A percentile compares a stretch with the other conserved stretches of the same genome.
Evolutionary conservation across 2,329 filamentous ascomycete species (phyloP).

Genomic region (Cladosporium sp.): DNA sequence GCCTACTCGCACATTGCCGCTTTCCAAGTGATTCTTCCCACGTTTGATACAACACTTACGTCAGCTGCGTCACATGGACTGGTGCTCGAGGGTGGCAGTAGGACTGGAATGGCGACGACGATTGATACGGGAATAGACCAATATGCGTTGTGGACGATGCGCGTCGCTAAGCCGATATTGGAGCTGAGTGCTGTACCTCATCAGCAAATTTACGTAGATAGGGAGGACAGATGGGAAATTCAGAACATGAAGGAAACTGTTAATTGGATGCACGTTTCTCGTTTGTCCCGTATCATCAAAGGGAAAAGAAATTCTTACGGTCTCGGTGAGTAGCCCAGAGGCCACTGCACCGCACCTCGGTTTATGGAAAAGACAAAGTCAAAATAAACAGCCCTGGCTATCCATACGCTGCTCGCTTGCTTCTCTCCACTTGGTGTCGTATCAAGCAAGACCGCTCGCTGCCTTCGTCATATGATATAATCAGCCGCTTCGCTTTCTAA

Average conservation of each 20-base stretch:
- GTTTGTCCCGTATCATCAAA: constrained; percentile 7
- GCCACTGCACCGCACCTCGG: constrained; percentile 3
- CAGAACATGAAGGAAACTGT: not conserved
- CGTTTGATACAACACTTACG: no score
- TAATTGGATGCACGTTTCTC: constrained; percentile 4
- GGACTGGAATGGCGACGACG: no score
- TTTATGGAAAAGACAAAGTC: constrained; percentile 10
- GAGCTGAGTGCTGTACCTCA: not conserved
- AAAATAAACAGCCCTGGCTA: constrained; percentile 12
- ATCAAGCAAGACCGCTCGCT: constrained; percentile 11
- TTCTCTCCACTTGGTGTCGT: constrained; percentile 5
- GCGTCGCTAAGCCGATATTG: no score
- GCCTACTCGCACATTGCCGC: no score
- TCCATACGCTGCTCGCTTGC: constrained; percentile 11
- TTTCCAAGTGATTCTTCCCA: no score
- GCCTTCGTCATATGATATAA: constrained; percentile 10
- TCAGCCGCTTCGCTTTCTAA: constrained; percentile 14
- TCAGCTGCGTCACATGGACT: no score
- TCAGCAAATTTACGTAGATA: not conserved
- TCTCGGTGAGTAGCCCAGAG: not conserved
- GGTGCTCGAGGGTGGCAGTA: no score
- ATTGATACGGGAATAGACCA: no score
- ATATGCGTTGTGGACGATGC: no score
- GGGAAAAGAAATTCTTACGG: constrained; percentile 8
- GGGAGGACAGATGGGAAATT: not conserved